These are phyloP conservation scores for Ganoderma boninense DNA, from an alignment of 1,284 basidiomycete genomes.

Conservation along the genomic window DNA sequence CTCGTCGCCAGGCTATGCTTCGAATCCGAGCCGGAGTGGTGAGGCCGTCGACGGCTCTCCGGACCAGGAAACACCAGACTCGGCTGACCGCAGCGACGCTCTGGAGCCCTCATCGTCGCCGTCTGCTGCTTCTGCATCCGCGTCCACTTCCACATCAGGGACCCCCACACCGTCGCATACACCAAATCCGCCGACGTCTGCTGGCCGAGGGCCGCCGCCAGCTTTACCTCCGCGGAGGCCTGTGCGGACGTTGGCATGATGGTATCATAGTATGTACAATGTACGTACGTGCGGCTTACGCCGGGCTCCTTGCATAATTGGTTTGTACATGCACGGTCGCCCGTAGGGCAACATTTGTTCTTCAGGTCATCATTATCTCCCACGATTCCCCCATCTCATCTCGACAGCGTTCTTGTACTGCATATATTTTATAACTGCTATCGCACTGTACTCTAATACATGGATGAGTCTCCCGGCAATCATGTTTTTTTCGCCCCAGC, in stretches of 20 bases:
- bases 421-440: constrained; percentile 26
- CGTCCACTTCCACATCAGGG: constrained; percentile 9
- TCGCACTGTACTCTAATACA: constrained; percentile 24
- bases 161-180: constrained; percentile 25
- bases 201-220: constrained; percentile 32
- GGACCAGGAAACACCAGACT: neutral
- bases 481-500: neutral
- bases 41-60: neutral
- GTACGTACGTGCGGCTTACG: neutral
- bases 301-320: neutral
- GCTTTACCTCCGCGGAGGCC: constrained; percentile 36
- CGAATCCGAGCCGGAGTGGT: constrained; percentile 20
- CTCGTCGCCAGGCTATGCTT: constrained; percentile 21
- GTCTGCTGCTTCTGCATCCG: constrained; percentile 5
- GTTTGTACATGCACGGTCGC: neutral
- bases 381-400: neutral
- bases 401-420: constrained; percentile 20
- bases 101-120: constrained; percentile 5
- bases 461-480: constrained; percentile 21
- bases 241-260: constrained; percentile 26
- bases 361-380: neutral
- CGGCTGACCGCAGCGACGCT: constrained; percentile 3
- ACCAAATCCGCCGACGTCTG: constrained; percentile 19
- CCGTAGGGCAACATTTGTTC: neutral
- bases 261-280: neutral